These are phyloP conservation scores for Oryza glumipatula DNA, from an alignment of 176 grass and related monocot genomes.

Conservation along the genomic window DNA sequence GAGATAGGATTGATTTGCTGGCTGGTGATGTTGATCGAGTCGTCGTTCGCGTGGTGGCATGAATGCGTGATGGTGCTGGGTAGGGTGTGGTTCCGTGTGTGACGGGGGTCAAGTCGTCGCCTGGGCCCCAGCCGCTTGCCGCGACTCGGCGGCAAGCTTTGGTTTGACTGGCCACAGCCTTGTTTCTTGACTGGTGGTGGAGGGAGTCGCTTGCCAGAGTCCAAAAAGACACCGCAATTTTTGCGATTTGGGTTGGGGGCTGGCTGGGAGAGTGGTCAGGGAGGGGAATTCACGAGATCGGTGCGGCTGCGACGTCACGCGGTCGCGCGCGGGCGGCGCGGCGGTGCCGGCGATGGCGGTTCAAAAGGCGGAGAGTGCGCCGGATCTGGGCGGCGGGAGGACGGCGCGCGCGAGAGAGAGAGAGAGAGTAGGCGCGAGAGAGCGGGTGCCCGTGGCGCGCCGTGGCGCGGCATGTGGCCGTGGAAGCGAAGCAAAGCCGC, in stretches of 20 bases:
- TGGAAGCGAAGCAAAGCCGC: conserved; percentile 7
- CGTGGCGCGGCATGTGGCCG: background rate
- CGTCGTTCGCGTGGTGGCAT: background rate
- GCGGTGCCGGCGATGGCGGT: no score
- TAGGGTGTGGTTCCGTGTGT: background rate
- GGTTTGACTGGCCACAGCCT: background rate
- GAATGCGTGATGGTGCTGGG: background rate
- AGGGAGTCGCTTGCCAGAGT: no score
- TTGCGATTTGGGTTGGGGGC: background rate
- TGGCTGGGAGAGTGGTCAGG: background rate
- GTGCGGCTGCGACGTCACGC: background rate
- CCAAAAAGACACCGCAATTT: no score
- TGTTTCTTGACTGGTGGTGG: no score
- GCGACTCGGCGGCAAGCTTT: background rate
- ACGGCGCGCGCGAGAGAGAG: background rate
- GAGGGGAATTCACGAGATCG: background rate
- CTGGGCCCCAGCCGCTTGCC: no score
- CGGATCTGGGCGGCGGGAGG: conserved; percentile 23
- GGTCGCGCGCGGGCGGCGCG: no score
- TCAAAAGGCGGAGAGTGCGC: no score
- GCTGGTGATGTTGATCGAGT: no score
- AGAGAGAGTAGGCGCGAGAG: no score
- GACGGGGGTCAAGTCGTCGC: background rate
- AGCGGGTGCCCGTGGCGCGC: no score
- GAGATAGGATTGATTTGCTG: background rate